Base-by-base conservation (phyloP, 1,284 basidiomycete species). In the Ceratobasidium sp. region DNA sequence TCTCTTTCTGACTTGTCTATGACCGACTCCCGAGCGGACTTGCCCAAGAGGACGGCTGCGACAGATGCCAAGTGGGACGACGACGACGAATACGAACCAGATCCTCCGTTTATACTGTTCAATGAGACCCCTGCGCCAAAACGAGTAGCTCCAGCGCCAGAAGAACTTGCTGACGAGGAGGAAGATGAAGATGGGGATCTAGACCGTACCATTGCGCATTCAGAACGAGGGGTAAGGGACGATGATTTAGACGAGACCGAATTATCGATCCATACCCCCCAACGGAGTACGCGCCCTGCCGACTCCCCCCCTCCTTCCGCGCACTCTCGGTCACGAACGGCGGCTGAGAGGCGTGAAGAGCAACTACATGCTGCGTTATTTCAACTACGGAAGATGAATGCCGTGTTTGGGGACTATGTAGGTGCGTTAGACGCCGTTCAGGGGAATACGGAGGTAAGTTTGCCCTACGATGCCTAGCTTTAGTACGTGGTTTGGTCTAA, bases 1-100 rank as follows among this genome's bases (percentile, higher is more conserved):
- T 78, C 79, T 26, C 73, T 79, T 28, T 79, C 79, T 61, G 79
- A 79, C 56, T 68, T 79, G 42, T 77, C 79, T 20, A 64, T 75
- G 53, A 66, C 61, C 42, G 75, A 77, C 28, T 71, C 79, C 2
- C 77, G 76, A 5, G 64, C 28, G 23, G 56, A 54, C 33, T 35
- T 42, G 39, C 20, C 66, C 61, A 45, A 76, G 26, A 23, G n/a
- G 15, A 7, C 51, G 20, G 51, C 20, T 28, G 54, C 23, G 7
- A 20, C 69, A 15, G 56, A 17, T 10, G 23, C 45, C 17, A 17
- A 53, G 39, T 74, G 67, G 71, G 74, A 77, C 39, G 74, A 67
- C 17, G 67, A 73, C 11, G 66, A 75, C 17, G 71, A 75, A 33
- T 74, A 69, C 28, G 77, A 77, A 42, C 65, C 61, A 3, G 69